These are phyloP conservation scores for Myxozyma lipomycoides DNA, from an alignment of 805 yeast genomes.

Conservation along the genomic window DNA sequence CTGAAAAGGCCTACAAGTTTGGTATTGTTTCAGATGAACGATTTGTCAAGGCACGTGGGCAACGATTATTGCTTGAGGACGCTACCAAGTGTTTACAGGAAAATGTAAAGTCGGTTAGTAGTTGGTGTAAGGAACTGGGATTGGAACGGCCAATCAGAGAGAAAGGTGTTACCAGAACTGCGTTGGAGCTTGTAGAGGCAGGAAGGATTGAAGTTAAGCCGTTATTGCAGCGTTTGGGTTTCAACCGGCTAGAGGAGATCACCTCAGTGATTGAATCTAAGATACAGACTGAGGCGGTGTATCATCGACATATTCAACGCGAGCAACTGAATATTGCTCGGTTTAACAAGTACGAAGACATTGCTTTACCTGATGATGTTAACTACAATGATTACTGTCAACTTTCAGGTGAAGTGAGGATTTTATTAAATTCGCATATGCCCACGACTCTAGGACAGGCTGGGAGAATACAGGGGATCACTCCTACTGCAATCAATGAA, in stretches of 20 bases:
- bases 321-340: slow-evolving; percentile 71
- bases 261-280: slow-evolving; percentile 53
- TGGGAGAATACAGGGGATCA: slow-evolving; percentile 86
- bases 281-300: slow-evolving; percentile 73
- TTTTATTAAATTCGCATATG: slow-evolving; percentile 62
- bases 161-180: slow-evolving; percentile 53
- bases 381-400: slow-evolving; percentile 59
- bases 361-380: slow-evolving; percentile 63
- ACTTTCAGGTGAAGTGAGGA: slow-evolving; percentile 13
- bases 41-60: slow-evolving; percentile 47
- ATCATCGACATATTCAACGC: slow-evolving; percentile 71
- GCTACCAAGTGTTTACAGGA: slow-evolving; percentile 47
- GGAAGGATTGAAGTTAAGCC: slow-evolving; percentile 38
- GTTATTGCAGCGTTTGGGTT: slow-evolving; percentile 34
- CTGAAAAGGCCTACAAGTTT: slow-evolving; percentile 56
- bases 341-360: slow-evolving; percentile 74
- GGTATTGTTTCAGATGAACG: slow-evolving; percentile 68
- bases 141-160: slow-evolving; percentile 45
- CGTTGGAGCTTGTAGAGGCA: slow-evolving; percentile 67
- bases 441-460: slow-evolving; percentile 96
- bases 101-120: slow-evolving; percentile 54
- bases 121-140: slow-evolving; percentile 41
- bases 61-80: slow-evolving; percentile 44
- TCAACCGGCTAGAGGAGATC: slow-evolving; percentile 40
- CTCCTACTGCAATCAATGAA: slow-evolving; percentile 88